A percentile compares a stretch with the other conserved stretches of the same genome.
Conservation (phyloP, 768 basidiomycete genomes). For the Hebeloma cylindrosporum region DNA sequence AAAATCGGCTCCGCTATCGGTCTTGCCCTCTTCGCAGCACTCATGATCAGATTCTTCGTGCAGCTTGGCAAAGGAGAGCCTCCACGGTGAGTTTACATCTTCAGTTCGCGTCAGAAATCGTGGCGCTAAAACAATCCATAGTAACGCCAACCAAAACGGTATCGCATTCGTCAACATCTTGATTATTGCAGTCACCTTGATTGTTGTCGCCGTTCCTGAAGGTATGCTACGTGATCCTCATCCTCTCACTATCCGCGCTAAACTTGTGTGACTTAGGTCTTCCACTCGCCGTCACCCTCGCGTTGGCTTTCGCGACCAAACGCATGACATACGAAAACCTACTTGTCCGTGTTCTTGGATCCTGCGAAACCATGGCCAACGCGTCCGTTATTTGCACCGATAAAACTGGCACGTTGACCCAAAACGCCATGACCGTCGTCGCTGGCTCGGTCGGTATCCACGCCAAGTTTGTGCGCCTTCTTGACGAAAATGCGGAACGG, state of each 20-base stretch:
- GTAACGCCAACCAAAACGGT: slow-evolving; percentile 79
- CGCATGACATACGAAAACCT: slow-evolving; percentile 97
- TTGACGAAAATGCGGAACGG: slow-evolving; percentile 69
- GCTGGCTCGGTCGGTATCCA: slow-evolving; percentile 94
- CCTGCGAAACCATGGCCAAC: slow-evolving; percentile 99
- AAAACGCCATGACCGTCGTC: slow-evolving; percentile 94
- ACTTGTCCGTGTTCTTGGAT: slow-evolving; percentile 91
- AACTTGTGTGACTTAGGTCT: slow-evolving; percentile 51
- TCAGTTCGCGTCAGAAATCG: not conserved
- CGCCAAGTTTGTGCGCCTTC: slow-evolving; percentile 85
- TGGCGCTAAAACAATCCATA: slow-evolving; percentile 22
- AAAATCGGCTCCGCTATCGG: slow-evolving; percentile 86
- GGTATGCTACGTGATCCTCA: slow-evolving; percentile 24
- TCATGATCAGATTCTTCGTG: slow-evolving; percentile 96
- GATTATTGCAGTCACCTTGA: slow-evolving; percentile 89
- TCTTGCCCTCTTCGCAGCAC: slow-evolving; percentile 71
- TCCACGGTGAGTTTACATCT: slow-evolving; percentile 40
- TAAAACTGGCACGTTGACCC: slow-evolving; percentile 95
- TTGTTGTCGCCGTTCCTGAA: slow-evolving; percentile 51
- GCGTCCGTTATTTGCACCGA: slow-evolving; percentile 95
- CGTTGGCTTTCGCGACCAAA: slow-evolving; percentile 94
- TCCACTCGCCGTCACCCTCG: slow-evolving; percentile 93
- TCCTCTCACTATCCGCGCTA: slow-evolving; percentile 1
- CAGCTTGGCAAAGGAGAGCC: slow-evolving; percentile 69
- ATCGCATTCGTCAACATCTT: slow-evolving; percentile 90